These are phyloP conservation scores for Seiridium cupressi DNA, from an alignment of 2,329 filamentous ascomycete genomes.

Conservation along the genomic window DNA sequence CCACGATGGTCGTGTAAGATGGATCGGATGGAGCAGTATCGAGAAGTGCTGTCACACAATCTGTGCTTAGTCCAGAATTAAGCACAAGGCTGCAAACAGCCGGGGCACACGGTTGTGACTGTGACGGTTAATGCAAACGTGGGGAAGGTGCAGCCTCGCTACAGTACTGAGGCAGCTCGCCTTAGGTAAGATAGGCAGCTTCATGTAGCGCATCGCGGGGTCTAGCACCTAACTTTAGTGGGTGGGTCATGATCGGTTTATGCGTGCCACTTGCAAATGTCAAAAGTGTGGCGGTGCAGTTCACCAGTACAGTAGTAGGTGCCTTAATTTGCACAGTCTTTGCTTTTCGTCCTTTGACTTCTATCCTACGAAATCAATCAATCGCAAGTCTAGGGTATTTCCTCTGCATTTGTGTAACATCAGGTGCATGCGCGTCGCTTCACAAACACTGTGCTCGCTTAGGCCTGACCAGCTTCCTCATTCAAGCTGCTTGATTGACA, in stretches of 20 bases:
- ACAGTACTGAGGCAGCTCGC: no score
- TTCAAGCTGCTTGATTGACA: neutral
- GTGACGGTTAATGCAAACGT: neutral
- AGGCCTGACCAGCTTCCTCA: neutral
- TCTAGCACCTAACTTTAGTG: neutral
- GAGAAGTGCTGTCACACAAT: neutral
- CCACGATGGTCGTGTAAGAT: neutral
- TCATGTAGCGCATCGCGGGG: neutral
- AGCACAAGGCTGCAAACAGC: neutral
- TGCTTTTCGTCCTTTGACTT: no score
- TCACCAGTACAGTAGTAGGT: no score
- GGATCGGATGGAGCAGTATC: no score
- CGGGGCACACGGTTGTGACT: neutral
- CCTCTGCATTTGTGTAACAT: neutral
- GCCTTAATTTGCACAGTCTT: no score
- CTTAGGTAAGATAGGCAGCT: neutral
- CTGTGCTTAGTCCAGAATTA: neutral
- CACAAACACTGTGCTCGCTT: neutral
- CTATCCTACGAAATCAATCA: neutral
- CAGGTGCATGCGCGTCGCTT: neutral
- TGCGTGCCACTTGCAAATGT: no score
- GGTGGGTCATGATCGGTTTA: neutral
- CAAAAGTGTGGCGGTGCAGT: no score
- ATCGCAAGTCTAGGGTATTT: neutral
- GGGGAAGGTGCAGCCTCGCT: slow-evolving; percentile 4